Evolutionary conservation across 1,284 basidiomycete species (phyloP), one percentile per base, ranked within the genome.

Genomic region (Uromyces viciae-fabae): DNA sequence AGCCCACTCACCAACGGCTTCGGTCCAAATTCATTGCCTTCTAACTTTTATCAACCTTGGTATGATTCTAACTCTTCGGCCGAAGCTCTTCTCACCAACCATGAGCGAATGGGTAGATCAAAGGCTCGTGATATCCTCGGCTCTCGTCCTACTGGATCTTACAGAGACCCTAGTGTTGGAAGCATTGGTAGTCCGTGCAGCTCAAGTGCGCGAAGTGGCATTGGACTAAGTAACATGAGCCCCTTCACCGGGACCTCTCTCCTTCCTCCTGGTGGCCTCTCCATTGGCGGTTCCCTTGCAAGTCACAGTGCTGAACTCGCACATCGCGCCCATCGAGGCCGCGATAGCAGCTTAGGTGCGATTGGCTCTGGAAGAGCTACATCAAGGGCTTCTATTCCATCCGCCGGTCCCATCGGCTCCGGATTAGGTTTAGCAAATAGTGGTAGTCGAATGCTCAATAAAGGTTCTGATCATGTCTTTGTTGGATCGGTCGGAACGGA

Each of bases 201-300:
- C 60, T 81, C 69, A 1, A 74, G 69, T 42, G 78, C 60, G 15
- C 68, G 71, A 2, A 64, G 56, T 42, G 84, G 84, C 0, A 85
- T 85, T 66, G 84, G 82, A 22, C 79, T 84, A 43, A 82, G 81
- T 40, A 85, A 85, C 75, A 84, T 83, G 84, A 84, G 83, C 36
- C 84, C 84, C 28, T 85, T 85, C 78, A 82, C 83, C 9, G 79
- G 84, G 28, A 84, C 83, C 66, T 81, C 82, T 0, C 72, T 80
- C 36, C 78, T 82, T 19, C 66, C 81, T n/a, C 81, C 82, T 3
- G 56, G 62, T 54, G 81, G 81, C 19, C n/a, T 56, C 36, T 66
- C 62, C 15, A 40, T 49, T 2, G 64, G 69, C 17, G 75, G 75
- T 33, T 60, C 68, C 36, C 56, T 75, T 15, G 33, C 56, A 33